Evolutionary conservation across 371 early-diverging fungal genomes (phyloP), one percentile per base, ranked within the genome.

Genomic region (Syncephalastrum sp.): DNA sequence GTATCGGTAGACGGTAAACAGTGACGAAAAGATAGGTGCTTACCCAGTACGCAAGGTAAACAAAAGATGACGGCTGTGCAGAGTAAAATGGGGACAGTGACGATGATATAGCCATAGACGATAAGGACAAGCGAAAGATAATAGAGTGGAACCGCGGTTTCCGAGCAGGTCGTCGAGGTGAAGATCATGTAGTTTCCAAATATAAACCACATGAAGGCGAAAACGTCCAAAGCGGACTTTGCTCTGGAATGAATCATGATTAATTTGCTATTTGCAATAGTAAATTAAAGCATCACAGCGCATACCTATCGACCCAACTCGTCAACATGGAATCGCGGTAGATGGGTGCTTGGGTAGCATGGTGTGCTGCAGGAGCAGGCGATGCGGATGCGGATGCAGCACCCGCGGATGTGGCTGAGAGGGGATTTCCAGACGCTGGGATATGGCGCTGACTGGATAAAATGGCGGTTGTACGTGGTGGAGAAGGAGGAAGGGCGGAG

Each of bases 141-240:
- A 59, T 83, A 88, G 1, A 90, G 58, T 24, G 77, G 76, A 0
- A 82, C 81, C 19, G 87, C 85, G 8, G 71, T 72, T 5, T 64
- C 50, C 19, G 75, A 74, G 60, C 85, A 88, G 4, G 63, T 69
- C 4, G 70, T 63, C 13, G 79, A 76, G 3, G 83, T 73, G 57
- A 88, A 89, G 14, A 87, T 56, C 62, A 87, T 78, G 58, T 86
- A 84, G 60, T 90, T 90, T 60, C 88, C 88, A 58, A 86, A 65
- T 42, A 91, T 75, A 69, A 90, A 90, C 70, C 89, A 75, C 43
- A 86, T 72, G 3, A 85, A 79, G 8, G 82, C 85, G 71, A 83
- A 74, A 15, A 88, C 54, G 62, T 85, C 84, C 51, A 90, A 61
- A 49, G 84, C 61, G 16, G 83, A 81, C 60, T 79, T 74, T n/a